Evolutionary conservation across 768 basidiomycete species (phyloP), one percentile per base, ranked within the genome.

Genomic region (Tricholoma matsutake): DNA sequence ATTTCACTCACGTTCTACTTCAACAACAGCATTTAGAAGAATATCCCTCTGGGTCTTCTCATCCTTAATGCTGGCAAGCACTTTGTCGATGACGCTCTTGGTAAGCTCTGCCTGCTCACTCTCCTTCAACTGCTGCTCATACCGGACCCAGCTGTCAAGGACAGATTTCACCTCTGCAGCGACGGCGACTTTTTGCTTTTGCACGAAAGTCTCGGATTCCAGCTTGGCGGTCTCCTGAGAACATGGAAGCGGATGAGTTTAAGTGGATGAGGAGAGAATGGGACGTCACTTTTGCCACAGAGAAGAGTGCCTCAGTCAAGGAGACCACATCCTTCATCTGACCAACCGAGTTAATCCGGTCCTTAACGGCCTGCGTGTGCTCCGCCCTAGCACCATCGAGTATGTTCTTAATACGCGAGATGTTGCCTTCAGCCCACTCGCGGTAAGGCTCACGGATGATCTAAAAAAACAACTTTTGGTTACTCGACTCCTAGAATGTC

Each of bases 71-170:
- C 81, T 81, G 72, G 87, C 86, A 72, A 92, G 81, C 64, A 98
- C 96, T 74, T 92, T 94, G 61, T 87, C 85, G 68, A 97, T 91
- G 72, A 99, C 90, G 56, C 81, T 78, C 83, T 89, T 87, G 64
- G 94, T 89, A 60, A 99, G 87, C 55, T 93, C 91, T 32, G 87
- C 83, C 84, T 99, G 97, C 80, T 99, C 94, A 71, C 85, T 90
- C 82, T 99, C 96, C 82, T 97, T 94, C 72, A 86, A 82, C 73
- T 96, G 93, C 72, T 97, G 96, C 81, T 98, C 96, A 77, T 88
- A 95, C 72, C 97, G 91, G 60, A 95, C 96, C 96, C 96, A 97
- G 74, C 91, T 92, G 81, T 98, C 97, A 59, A 99, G 86, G 41
- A 98, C 96, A 31, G 88, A 69, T 79, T 98, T 98, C 71, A 98